Evolutionary conservation across 768 basidiomycete genomes (phyloP).

Genomic region (Rhodotorula babjevae): DNA sequence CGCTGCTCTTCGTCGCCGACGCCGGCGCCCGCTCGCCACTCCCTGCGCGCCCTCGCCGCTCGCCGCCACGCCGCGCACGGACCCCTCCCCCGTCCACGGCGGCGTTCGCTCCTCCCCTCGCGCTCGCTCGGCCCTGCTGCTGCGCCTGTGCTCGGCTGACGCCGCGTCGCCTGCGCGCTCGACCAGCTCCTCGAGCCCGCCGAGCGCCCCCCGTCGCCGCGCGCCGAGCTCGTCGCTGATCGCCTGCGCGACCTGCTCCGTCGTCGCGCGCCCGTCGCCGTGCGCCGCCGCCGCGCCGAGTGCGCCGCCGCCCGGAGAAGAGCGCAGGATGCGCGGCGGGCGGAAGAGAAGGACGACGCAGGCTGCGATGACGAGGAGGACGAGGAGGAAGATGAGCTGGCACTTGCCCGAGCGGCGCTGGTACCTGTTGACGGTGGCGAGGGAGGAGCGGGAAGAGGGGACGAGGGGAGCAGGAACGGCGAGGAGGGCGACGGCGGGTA

Average conservation of each 20-base stretch:
- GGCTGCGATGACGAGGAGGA: slow-evolving; percentile 82
- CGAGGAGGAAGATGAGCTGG: slow-evolving; percentile 84
- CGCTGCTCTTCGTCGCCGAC: too few relatives aligned
- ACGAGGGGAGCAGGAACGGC: too few relatives aligned
- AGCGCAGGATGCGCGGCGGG: background rate
- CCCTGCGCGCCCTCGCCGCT: too few relatives aligned
- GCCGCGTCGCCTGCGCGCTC: too few relatives aligned
- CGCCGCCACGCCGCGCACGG: too few relatives aligned
- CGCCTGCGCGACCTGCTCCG: slow-evolving; percentile 9
- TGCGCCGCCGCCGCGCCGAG: too few relatives aligned
- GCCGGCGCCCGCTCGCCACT: too few relatives aligned
- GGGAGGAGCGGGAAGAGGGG: background rate
- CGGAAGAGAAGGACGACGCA: slow-evolving; percentile 77
- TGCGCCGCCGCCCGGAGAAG: background rate
- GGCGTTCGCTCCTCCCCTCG: too few relatives aligned
- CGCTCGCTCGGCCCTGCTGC: too few relatives aligned
- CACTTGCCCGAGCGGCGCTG: slow-evolving; percentile 89
- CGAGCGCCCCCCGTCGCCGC: background rate
- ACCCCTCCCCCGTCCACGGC: too few relatives aligned
- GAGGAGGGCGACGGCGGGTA: background rate
- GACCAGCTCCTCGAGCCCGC: too few relatives aligned
- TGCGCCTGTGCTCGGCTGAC: too few relatives aligned
- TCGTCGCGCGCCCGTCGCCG: background rate
- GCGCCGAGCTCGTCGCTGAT: slow-evolving; percentile 4
- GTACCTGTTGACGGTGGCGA: slow-evolving; percentile 56